Evolutionary conservation across 352 stramenopile genomes (phyloP).

Genomic region (Globisporangium cylindrosporum): DNA sequence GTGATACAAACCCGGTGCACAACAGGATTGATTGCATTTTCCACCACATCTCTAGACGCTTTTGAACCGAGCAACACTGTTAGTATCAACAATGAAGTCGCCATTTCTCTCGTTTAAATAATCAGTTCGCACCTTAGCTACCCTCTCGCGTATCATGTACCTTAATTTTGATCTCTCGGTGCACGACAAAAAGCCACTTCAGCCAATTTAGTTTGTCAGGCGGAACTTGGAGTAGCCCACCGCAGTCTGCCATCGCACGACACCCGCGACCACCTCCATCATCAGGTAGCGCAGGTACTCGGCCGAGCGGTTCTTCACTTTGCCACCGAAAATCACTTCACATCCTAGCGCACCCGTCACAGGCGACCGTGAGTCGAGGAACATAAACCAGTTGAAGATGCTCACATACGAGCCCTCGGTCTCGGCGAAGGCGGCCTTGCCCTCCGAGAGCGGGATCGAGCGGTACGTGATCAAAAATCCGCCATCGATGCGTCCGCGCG

Average conservation of each 20-base stretch:
- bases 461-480: slow-evolving; percentile 70
- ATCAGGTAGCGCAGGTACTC: slow-evolving; percentile 65
- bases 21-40: background rate
- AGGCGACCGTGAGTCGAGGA: slow-evolving; percentile 34
- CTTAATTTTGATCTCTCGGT: background rate
- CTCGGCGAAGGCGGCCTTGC: slow-evolving; percentile 39
- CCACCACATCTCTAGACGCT: background rate
- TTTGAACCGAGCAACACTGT: background rate
- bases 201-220: slow-evolving; percentile 23
- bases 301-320: slow-evolving; percentile 41
- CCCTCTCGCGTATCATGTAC: background rate
- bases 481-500: slow-evolving; percentile 53
- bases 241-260: slow-evolving; percentile 66
- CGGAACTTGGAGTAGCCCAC: slow-evolving; percentile 53
- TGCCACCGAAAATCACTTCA: slow-evolving; percentile 66
- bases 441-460: slow-evolving; percentile 49
- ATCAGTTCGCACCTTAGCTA: background rate
- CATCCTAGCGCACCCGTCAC: slow-evolving; percentile 28
- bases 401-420: slow-evolving; percentile 53
- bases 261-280: slow-evolving; percentile 57
- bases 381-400: slow-evolving; percentile 80
- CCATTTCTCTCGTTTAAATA: slow-evolving; percentile 6
- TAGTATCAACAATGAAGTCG: background rate
- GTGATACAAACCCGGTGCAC: slow-evolving; percentile 25
- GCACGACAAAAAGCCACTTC: background rate